These are phyloP conservation scores for Mucuna pruriens DNA, from an alignment of 306 rosid genomes.

Conservation along the genomic window DNA sequence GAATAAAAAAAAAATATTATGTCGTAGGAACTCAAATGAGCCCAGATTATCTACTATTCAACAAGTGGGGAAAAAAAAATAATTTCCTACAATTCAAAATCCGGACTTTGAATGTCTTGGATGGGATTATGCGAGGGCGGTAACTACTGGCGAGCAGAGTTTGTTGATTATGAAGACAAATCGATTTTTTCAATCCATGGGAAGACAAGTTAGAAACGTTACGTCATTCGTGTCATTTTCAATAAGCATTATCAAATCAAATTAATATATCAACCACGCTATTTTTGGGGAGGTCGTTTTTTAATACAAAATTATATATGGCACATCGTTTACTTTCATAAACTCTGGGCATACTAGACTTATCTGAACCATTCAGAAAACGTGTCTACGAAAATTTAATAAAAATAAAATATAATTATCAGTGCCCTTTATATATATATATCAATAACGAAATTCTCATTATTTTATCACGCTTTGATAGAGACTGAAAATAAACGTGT, in stretches of 20 bases:
- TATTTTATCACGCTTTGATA: not conserved
- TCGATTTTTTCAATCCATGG: not conserved
- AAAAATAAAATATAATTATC: not conserved
- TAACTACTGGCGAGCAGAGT: not conserved
- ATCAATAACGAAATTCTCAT: not conserved
- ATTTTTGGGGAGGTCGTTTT: not conserved
- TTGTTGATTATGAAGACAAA: not conserved
- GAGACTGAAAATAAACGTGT: not conserved
- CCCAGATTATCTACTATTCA: not conserved
- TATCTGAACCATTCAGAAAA: not conserved
- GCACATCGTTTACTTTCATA: not conserved
- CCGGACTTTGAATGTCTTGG: not conserved
- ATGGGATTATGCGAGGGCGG: not conserved
- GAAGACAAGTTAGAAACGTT: not conserved
- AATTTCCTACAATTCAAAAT: not conserved
- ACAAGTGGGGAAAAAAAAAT: not conserved
- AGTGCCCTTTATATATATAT: no score
- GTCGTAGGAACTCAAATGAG: not conserved
- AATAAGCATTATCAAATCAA: not conserved
- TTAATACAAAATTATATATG: not conserved
- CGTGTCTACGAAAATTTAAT: not conserved
- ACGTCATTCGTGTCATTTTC: slow-evolving; percentile 2
- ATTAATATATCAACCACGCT: not conserved
- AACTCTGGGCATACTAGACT: not conserved
- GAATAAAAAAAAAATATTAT: not conserved